Base-by-base conservation (phyloP, 192 early-diverging fungal genomes). In the Gaertneriomyces sp. region DNA sequence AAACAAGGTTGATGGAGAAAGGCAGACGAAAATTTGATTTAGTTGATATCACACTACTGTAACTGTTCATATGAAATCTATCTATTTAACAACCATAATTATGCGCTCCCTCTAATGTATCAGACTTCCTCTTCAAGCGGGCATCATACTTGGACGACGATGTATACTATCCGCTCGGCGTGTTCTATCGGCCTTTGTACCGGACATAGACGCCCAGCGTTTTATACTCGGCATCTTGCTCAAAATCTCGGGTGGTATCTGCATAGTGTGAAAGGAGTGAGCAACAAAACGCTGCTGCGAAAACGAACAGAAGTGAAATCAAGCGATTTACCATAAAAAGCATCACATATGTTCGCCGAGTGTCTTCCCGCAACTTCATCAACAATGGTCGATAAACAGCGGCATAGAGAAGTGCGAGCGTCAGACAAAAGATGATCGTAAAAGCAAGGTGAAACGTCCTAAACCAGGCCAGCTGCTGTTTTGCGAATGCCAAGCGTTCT, bases 11-110 rank as follows among this genome's bases (percentile, higher is more conserved):
- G 56, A 25, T 63, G 66, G 14, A 40, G 50, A 64, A 64, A 6
- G 65, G 66, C 16, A 45, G 70, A 20, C 19, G 73, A 50, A 65
- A 61, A 59, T 80, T 80, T 61, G 46, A 66, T 11, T 47, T 80
- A 40, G 63, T 77, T 46, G 81, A 82, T 54, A 51, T 82, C 63
- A 82, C 81, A 12, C 47, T 81, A 65, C 47, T 81, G n/a, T 79
- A 61, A 67, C 49, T n/a, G 49, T 20, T 33, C 25, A 33, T 2
- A 33, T 33, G 25, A 33, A 33, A 33, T 33, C 25, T 33, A 33
- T 33, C 25, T 33, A 33, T 33, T 33, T 33, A 33, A 33, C 25
- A 33, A 33, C 25, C 25, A 33, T 33, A 33, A 33, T 33, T 2
- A 33, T 1, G 25, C 25, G 25, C 25, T 33, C 25, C 25, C 25